A percentile compares a stretch with the other conserved stretches of the same genome.
These are phyloP conservation scores for Amphicarpaea edgeworthii DNA, from an alignment of 306 rosid genomes.

Conservation along the genomic window DNA sequence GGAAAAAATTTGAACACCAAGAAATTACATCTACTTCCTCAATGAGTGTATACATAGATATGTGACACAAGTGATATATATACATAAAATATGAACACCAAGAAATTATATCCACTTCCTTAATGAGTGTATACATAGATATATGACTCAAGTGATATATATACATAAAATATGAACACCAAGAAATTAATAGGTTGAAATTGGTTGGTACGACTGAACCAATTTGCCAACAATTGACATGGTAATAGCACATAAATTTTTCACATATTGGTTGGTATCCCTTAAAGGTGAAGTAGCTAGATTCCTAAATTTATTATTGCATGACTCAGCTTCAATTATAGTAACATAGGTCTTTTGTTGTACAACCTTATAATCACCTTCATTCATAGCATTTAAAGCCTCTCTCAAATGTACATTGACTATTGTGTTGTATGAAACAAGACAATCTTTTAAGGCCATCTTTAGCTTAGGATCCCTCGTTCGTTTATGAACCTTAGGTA, in stretches of 20 bases:
- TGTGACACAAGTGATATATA: no score
- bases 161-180: background rate
- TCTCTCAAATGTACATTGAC: slow-evolving; percentile 18
- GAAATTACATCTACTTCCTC: no score
- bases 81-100: no score
- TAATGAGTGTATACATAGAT: background rate
- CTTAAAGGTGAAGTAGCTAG: background rate
- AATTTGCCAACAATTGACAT: slow-evolving; percentile 36
- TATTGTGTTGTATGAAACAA: slow-evolving; percentile 30
- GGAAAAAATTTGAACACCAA: no score
- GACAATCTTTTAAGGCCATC: background rate
- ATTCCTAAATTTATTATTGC: slow-evolving; percentile 27
- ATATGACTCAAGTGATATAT: background rate
- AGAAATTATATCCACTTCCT: no score
- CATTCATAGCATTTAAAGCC: slow-evolving; percentile 26
- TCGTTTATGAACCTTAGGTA: background rate
- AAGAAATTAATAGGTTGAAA: background rate
- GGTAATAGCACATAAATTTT: slow-evolving; percentile 35
- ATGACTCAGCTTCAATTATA: slow-evolving; percentile 5
- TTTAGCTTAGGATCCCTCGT: background rate
- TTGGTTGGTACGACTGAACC: background rate
- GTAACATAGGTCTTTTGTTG: slow-evolving; percentile 21
- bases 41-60: no score
- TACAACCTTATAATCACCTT: slow-evolving; percentile 23
- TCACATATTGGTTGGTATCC: slow-evolving; percentile 33